These are phyloP conservation scores for Vickermania ingenoplastis DNA, from an alignment of 208 protist species.

Conservation along the genomic window DNA sequence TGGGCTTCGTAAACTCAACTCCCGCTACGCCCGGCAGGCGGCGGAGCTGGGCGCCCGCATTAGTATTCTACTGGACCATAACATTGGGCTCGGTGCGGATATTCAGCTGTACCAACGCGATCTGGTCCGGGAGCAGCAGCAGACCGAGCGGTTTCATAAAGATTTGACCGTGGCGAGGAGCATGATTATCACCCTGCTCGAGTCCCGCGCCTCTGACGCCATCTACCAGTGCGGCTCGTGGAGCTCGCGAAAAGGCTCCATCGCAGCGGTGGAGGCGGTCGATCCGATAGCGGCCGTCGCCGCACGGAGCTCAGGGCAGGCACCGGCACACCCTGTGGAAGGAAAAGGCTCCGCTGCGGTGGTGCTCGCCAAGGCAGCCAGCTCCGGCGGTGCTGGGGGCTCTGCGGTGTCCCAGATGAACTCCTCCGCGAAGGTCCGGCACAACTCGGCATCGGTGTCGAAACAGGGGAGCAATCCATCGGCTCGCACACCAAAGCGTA, in stretches of 20 bases:
- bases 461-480: neutral
- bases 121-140: constrained; percentile 22
- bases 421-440: neutral
- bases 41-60: constrained; percentile 64
- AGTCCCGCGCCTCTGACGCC: constrained; percentile 15
- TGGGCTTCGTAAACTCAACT: constrained; percentile 34
- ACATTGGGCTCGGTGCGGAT: constrained; percentile 49
- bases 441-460: neutral
- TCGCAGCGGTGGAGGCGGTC: neutral
- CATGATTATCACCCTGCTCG: constrained; percentile 39
- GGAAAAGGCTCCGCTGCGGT: neutral
- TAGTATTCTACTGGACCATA: constrained; percentile 58
- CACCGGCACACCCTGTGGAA: neutral
- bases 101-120: constrained; percentile 49
- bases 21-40: constrained; percentile 57
- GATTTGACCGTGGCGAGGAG: constrained; percentile 38
- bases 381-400: neutral
- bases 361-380: neutral
- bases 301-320: neutral
- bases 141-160: constrained; percentile 20
- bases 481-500: no score
- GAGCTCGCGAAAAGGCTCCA: neutral
- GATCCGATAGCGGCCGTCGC: neutral
- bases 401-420: neutral
- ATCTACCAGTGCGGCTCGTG: neutral